Percentiles rank a stretch among this genome's conserved stretches.
Conservation (phyloP, 2,329 filamentous ascomycete species). For the Nemania sp. region DNA sequence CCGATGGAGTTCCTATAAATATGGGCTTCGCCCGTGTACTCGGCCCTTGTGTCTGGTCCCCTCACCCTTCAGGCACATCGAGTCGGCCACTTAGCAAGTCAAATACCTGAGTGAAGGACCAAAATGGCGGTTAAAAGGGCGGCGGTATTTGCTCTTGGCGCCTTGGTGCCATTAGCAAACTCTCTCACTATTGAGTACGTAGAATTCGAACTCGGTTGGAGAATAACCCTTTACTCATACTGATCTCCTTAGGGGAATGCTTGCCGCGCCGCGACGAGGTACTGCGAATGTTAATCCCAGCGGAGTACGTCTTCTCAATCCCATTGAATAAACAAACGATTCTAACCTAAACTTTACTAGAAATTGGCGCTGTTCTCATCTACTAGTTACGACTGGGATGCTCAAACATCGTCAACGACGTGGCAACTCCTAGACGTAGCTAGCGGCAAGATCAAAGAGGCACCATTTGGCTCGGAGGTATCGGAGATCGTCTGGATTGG, state of each 20-base stretch:
- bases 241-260: conserved; percentile 32
- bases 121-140: conserved; percentile 30
- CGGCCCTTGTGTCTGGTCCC: neutral
- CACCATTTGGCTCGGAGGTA: conserved; percentile 34
- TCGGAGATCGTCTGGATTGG: conserved; percentile 36
- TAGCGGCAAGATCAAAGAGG: conserved; percentile 27
- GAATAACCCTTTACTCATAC: conserved; percentile 1
- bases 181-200: conserved; percentile 32
- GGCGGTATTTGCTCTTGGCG: conserved; percentile 25
- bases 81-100: conserved; percentile 1
- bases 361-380: conserved; percentile 34
- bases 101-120: conserved; percentile 7
- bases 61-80: conserved; percentile 7
- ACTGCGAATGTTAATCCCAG: conserved; percentile 34
- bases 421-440: conserved; percentile 35
- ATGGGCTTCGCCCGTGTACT: neutral
- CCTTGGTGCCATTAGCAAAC: conserved; percentile 26
- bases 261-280: conserved; percentile 35
- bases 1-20: conserved; percentile 18
- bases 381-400: conserved; percentile 32
- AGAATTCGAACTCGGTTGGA: neutral
- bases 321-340: neutral
- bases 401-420: conserved; percentile 24
- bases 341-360: conserved; percentile 28
- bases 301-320: conserved; percentile 24